phyloP scores from a whole-genome alignment of 352 stramenopile species.

The Globisporangium camurandrum region DNA sequence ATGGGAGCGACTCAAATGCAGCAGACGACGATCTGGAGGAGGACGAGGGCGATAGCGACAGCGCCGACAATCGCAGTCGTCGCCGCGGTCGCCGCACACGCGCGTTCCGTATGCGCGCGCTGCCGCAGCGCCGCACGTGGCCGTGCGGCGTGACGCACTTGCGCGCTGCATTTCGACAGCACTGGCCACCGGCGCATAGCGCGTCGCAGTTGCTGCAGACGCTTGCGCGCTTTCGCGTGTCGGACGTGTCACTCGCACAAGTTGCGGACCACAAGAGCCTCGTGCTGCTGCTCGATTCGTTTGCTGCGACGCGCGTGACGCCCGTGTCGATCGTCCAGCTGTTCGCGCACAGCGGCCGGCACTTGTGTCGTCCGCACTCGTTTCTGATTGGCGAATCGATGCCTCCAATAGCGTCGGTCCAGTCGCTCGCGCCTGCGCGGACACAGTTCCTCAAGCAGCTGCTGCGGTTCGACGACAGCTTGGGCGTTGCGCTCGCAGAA shows the following conservation, averaged over 20 bases:
- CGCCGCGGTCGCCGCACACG: conserved; percentile 4
- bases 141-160: conserved; percentile 40
- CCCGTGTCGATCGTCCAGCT: conserved; percentile 66
- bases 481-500: conserved; percentile 63
- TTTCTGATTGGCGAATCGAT: conserved; percentile 15
- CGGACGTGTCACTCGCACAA: conserved; percentile 26
- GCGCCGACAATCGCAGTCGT: too few species aligned
- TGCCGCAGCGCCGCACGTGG: conserved; percentile 44
- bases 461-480: conserved; percentile 48
- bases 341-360: conserved; percentile 35
- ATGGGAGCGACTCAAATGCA: conserved; percentile 14
- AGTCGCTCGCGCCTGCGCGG: conserved; percentile 27
- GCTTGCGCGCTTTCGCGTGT: conserved; percentile 31
- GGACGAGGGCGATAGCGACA: conserved; percentile 15
- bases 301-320: conserved; percentile 57
- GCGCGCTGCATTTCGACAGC: conserved; percentile 24
- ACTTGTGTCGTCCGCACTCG: conserved; percentile 52
- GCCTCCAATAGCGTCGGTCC: too few species aligned
- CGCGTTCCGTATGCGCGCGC: conserved; percentile 31
- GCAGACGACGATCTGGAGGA: conserved; percentile 5
- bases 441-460: conserved; percentile 66
- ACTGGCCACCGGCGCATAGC: conserved; percentile 54
- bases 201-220: conserved; percentile 39
- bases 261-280: conserved; percentile 63
- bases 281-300: conserved; percentile 75